Base-by-base conservation (phyloP, 495 filamentous ascomycete genomes). In the Talaromyces nanjingensis region DNA sequence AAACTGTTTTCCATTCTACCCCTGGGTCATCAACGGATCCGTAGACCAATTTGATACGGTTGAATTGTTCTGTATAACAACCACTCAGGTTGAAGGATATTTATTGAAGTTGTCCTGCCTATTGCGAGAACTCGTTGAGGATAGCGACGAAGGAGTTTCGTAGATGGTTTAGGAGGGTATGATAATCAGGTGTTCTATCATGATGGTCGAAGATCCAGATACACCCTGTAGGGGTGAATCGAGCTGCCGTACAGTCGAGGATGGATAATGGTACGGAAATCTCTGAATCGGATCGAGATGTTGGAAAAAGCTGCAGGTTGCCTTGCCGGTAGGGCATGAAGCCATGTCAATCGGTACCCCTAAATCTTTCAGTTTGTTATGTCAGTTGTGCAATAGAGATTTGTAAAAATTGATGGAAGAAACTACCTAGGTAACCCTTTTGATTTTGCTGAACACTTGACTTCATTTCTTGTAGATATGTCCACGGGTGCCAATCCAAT, bases 121-220 rank as follows among this genome's bases (percentile, higher is more conserved):
- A 78, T 37, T 76, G 77, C 5, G 72, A 73, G 18, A 58, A 79
- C 9, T 68, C 67, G 57, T 71, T 63, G 1, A 80, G 60, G 7
- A 76, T 76, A 27, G 64, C 66, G 7, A 64, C 67, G 14, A 22
- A 80, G 70, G 2, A 74, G 70, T 57, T 59, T 59, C 61, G 73
- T 2, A 78, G 55, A 54, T 67, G 73, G n/a, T 67, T 31, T 6
- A 71, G 66, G 22, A 71, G 58, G 2, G 22, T 24, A 20, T 59
- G 63, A 20, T 63, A 20, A 65, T 57, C 0, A 55, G 67, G 18
- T 62, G 8, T 49, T 18, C 2, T 9, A 49, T 20, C 59, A 1
- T 65, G 61, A 66, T 66, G 66, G 42, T 76, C 68, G 49, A 72
- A 78, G 7, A 74, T 68, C 74, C 75, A 79, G 34, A 78, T 73